Conservation (phyloP, 2,329 filamentous ascomycete genomes). For the Rutstroemia sp. region DNA sequence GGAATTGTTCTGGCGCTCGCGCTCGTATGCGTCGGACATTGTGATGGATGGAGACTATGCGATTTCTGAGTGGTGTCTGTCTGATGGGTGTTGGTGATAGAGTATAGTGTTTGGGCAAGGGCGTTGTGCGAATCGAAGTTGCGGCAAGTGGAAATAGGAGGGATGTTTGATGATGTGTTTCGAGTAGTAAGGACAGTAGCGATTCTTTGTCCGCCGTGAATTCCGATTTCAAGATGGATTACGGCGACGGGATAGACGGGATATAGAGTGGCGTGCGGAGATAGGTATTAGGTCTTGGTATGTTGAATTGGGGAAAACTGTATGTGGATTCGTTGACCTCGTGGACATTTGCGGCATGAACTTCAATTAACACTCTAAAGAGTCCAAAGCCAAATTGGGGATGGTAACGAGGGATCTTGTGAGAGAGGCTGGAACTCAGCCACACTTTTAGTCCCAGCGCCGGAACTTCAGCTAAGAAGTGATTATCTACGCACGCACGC, state of each 20-base stretch:
- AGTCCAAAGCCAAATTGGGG: too few species aligned
- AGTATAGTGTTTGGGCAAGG: not conserved
- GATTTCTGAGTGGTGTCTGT: conserved; percentile 13
- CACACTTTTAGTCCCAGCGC: not conserved
- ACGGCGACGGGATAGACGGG: too few species aligned
- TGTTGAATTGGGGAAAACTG: too few species aligned
- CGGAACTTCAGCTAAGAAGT: not conserved
- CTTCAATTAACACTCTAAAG: too few species aligned
- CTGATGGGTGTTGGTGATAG: not conserved
- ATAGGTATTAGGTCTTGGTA: too few species aligned
- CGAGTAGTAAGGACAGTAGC: not conserved
- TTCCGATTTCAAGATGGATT: too few species aligned
- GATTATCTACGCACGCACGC: not conserved
- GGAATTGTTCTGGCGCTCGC: conserved; percentile 86
- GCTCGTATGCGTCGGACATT: conserved; percentile 74
- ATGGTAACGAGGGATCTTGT: too few species aligned
- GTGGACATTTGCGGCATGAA: too few species aligned
- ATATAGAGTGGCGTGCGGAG: too few species aligned
- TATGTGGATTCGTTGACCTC: too few species aligned
- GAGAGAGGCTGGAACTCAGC: not conserved
- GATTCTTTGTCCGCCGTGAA: too few species aligned
- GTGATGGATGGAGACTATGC: too few species aligned
- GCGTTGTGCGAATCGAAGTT: not conserved
- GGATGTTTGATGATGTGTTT: conserved; percentile 1
- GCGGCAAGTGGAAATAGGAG: not conserved